Percentiles rank a stretch among this genome's conserved stretches.
phyloP scores from a whole-genome alignment of 495 filamentous ascomycete species.

The Penicillium atrosanguineum region DNA sequence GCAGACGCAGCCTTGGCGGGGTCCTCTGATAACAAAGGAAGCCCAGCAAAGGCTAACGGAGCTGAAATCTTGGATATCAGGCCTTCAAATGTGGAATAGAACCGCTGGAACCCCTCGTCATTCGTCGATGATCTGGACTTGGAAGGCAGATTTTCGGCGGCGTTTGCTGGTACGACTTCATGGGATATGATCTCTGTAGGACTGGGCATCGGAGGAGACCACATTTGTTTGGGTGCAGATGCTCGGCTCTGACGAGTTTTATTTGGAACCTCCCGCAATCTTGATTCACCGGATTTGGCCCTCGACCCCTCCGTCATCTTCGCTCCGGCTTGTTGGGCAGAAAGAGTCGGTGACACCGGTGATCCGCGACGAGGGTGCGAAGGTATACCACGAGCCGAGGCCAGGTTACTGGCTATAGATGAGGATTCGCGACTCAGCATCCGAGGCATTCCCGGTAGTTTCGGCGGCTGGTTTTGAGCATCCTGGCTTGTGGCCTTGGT shows the following conservation, averaged over 20 bases:
- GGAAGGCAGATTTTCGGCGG: constrained; percentile 10
- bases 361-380: constrained; percentile 60
- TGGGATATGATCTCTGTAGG: constrained; percentile 38
- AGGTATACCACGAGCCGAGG: constrained; percentile 83
- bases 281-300: constrained; percentile 37
- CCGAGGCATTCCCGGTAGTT: constrained; percentile 43
- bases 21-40: constrained; percentile 67
- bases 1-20: constrained; percentile 31
- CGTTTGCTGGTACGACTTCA: constrained; percentile 30
- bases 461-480: constrained; percentile 34
- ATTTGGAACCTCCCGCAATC: constrained; percentile 25
- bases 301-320: constrained; percentile 60
- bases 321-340: constrained; percentile 71
- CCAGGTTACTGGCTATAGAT: constrained; percentile 88
- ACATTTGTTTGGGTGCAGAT: constrained; percentile 30
- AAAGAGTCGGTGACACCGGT: constrained; percentile 64
- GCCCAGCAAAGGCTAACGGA: constrained; percentile 85
- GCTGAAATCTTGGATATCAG: constrained; percentile 83
- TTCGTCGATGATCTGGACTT: constrained; percentile 21
- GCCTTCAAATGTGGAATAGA: constrained; percentile 84
- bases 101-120: constrained; percentile 84
- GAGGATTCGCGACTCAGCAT: constrained; percentile 65
- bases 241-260: constrained; percentile 27
- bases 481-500: constrained; percentile 32
- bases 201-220: constrained; percentile 35